Percentiles rank a stretch among this genome's conserved stretches.
Conservation (phyloP, 495 filamentous ascomycete species). For the Penicillium chermesinum region DNA sequence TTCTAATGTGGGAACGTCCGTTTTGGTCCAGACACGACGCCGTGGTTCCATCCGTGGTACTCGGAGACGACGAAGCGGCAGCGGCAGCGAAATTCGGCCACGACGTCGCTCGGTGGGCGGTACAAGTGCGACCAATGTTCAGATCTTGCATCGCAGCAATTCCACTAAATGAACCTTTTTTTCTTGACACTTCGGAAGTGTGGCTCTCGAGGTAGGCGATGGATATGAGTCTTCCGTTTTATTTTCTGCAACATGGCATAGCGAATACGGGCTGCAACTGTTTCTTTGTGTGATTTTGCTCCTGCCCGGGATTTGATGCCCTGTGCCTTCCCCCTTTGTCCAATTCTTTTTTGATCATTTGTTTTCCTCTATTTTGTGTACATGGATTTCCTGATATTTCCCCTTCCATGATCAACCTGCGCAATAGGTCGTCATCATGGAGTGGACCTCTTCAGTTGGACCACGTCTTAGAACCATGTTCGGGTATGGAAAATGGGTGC, state of each 20-base stretch:
- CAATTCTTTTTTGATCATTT: slow-evolving; percentile 8
- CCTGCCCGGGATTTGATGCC: slow-evolving; percentile 19
- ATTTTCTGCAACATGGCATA: slow-evolving; percentile 38
- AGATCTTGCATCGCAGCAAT: slow-evolving; percentile 45
- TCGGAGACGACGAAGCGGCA: slow-evolving; percentile 44
- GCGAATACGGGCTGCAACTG: slow-evolving; percentile 39
- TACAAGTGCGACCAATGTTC: slow-evolving; percentile 32
- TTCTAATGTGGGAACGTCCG: slow-evolving; percentile 49
- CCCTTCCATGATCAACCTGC: slow-evolving; percentile 27
- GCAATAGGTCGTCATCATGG: slow-evolving; percentile 18
- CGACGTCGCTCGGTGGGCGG: slow-evolving; percentile 42
- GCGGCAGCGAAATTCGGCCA: slow-evolving; percentile 42
- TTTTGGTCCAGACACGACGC: slow-evolving; percentile 48
- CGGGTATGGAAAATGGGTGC: slow-evolving; percentile 47
- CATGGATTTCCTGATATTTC: slow-evolving; percentile 43
- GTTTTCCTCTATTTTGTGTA: slow-evolving; percentile 40
- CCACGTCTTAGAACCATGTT: slow-evolving; percentile 44
- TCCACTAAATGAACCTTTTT: slow-evolving; percentile 34
- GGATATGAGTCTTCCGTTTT: slow-evolving; percentile 26
- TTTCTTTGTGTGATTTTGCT: slow-evolving; percentile 26
- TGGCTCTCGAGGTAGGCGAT: slow-evolving; percentile 25
- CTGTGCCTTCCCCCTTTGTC: slow-evolving; percentile 12
- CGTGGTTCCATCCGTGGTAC: slow-evolving; percentile 39
- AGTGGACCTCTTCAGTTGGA: slow-evolving; percentile 40
- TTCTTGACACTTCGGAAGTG: neutral